phyloP scores from a whole-genome alignment of 2,329 filamentous ascomycete genomes.

The Beauveria scarabaeidicola region DNA sequence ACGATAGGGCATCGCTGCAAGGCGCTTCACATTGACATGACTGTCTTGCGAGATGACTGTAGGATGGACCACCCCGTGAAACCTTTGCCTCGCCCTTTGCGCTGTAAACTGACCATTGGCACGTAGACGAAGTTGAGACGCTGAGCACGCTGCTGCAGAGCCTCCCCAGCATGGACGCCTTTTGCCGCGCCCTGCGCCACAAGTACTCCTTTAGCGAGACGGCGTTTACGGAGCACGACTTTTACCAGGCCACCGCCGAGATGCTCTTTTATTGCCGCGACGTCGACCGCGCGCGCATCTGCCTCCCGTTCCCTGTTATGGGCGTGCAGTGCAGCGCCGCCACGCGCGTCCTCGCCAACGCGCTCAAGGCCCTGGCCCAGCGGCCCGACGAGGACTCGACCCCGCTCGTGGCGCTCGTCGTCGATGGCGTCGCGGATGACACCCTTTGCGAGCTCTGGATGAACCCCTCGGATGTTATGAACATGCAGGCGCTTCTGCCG shows the following conservation, averaged over 20 bases:
- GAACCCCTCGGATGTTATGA: conserved; percentile 42
- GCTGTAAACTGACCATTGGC: background rate
- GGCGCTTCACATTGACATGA: conserved; percentile 43
- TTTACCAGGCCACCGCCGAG: conserved; percentile 29
- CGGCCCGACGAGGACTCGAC: conserved; percentile 36
- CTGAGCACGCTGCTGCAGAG: conserved; percentile 37
- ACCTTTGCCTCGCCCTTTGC: background rate
- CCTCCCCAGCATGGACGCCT: conserved; percentile 37
- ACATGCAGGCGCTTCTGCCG: conserved; percentile 35
- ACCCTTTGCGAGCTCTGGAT: conserved; percentile 40
- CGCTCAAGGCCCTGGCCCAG: conserved; percentile 37
- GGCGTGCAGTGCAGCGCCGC: conserved; percentile 36
- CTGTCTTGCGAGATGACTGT: conserved; percentile 45
- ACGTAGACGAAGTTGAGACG: conserved; percentile 38
- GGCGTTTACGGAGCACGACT: conserved; percentile 43
- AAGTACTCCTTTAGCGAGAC: conserved; percentile 39
- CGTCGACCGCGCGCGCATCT: conserved; percentile 38
- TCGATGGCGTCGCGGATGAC: conserved; percentile 42
- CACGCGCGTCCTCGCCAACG: conserved; percentile 45
- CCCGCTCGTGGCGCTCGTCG: conserved; percentile 35
- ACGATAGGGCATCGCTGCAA: conserved; percentile 39
- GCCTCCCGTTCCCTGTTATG: conserved; percentile 43
- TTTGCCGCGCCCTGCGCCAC: conserved; percentile 34
- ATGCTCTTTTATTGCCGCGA: conserved; percentile 37
- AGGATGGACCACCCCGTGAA: conserved; percentile 14